phyloP scores from a whole-genome alignment of 2,329 filamentous ascomycete species.

The Botrytis pseudocinerea region DNA sequence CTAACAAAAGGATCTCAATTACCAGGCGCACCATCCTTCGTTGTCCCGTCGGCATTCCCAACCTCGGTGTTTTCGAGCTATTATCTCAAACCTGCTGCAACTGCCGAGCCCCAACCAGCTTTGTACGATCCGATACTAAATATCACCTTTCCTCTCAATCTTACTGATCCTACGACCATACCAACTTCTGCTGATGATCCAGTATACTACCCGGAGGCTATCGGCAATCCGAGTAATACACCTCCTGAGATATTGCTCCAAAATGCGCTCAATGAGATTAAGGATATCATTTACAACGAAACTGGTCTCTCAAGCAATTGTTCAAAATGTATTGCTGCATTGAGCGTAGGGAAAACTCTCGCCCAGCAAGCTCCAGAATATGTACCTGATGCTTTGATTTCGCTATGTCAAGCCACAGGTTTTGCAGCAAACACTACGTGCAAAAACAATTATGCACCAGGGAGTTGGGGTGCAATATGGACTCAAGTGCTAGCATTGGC shows the following conservation, averaged over 20 bases:
- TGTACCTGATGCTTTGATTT: constrained; percentile 53
- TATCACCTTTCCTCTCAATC: constrained; percentile 53
- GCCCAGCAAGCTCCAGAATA: constrained; percentile 51
- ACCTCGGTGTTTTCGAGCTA: constrained; percentile 53
- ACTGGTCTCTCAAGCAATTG: constrained; percentile 47
- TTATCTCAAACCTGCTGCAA: constrained; percentile 47
- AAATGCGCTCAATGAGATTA: constrained; percentile 47
- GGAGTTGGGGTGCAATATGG: constrained; percentile 56
- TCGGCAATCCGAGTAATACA: constrained; percentile 47
- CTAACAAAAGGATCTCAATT: constrained; percentile 19
- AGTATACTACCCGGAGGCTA: constrained; percentile 50
- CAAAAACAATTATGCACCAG: constrained; percentile 48
- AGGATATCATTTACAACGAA: constrained; percentile 45
- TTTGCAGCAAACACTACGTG: constrained; percentile 52
- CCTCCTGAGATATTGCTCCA: constrained; percentile 47
- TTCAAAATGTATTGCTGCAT: constrained; percentile 53
- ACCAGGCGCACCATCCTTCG: constrained; percentile 44
- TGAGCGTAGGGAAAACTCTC: constrained; percentile 52
- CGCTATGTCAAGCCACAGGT: constrained; percentile 50
- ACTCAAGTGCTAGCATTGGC: constrained; percentile 57
- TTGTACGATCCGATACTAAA: constrained; percentile 56
- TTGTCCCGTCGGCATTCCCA: constrained; percentile 51
- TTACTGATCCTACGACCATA: constrained; percentile 55
- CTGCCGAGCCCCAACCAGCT: constrained; percentile 54
- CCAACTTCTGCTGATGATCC: constrained; percentile 52